Conservation (phyloP, 2,329 filamentous ascomycete species). For the Fusarium nematophilum region DNA sequence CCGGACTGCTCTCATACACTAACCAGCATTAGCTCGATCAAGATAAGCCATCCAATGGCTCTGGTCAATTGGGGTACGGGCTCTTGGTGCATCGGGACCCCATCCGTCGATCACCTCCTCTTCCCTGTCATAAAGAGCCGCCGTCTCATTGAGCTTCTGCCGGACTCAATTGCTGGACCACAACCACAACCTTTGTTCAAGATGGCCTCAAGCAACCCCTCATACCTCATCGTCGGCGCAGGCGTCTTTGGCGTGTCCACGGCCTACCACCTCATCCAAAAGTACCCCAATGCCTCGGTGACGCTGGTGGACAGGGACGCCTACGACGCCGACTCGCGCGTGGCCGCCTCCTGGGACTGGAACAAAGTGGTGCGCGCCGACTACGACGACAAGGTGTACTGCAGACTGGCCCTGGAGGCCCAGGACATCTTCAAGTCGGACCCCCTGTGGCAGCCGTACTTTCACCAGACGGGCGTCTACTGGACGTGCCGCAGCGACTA, state of each 20-base stretch:
- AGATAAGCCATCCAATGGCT: background rate
- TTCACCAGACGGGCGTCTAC: slow-evolving; percentile 70
- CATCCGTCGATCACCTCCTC: too few relatives aligned
- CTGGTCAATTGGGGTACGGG: background rate
- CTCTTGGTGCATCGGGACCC: too few relatives aligned
- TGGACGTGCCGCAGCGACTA: slow-evolving; percentile 65
- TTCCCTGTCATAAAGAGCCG: background rate
- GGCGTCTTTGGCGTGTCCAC: slow-evolving; percentile 75
- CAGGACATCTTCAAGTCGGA: slow-evolving; percentile 70
- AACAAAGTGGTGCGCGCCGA: slow-evolving; percentile 40
- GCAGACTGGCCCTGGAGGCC: slow-evolving; percentile 72
- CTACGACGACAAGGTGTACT: slow-evolving; percentile 68
- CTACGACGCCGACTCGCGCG: slow-evolving; percentile 58
- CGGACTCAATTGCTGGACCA: slow-evolving; percentile 12
- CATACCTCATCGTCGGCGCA: slow-evolving; percentile 70
- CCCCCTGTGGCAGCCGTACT: slow-evolving; percentile 66
- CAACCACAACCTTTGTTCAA: background rate
- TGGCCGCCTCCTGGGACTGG: slow-evolving; percentile 74
- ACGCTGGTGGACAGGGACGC: slow-evolving; percentile 69
- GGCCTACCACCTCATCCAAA: slow-evolving; percentile 69
- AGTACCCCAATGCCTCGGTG: slow-evolving; percentile 61
- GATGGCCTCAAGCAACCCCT: slow-evolving; percentile 43
- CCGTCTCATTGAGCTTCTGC: slow-evolving; percentile 6
- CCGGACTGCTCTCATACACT: too few relatives aligned
- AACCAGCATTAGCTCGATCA: too few relatives aligned